phyloP scores from a whole-genome alignment of 768 basidiomycete genomes.

The Krasilnikovozyma curviuscula region DNA sequence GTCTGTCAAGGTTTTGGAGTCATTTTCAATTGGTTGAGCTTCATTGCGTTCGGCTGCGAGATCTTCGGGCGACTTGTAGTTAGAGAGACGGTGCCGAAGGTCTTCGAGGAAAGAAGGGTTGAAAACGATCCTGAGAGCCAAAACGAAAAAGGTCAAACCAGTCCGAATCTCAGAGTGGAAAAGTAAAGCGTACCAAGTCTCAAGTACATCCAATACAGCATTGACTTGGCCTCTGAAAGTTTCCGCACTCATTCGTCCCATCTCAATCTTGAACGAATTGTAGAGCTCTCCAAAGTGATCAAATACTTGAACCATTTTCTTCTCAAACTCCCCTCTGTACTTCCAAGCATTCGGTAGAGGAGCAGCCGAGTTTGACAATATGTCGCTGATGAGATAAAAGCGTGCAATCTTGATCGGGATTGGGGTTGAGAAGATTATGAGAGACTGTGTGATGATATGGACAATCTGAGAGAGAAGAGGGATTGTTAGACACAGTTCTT shows the following conservation, averaged over 20 bases:
- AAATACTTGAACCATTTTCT: constrained; percentile 76
- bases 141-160: neutral
- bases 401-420: constrained; percentile 95
- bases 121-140: constrained; percentile 53
- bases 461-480: constrained; percentile 39
- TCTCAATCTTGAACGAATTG: constrained; percentile 52
- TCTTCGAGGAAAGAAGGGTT: constrained; percentile 63
- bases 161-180: neutral
- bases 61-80: constrained; percentile 15
- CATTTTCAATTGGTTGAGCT: neutral
- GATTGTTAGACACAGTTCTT: neutral
- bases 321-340: constrained; percentile 84
- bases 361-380: constrained; percentile 68
- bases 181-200: constrained; percentile 44
- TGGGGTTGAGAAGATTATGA: constrained; percentile 75
- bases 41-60: neutral
- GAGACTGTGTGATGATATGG: constrained; percentile 72
- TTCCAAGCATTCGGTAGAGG: constrained; percentile 40
- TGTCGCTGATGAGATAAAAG: constrained; percentile 88
- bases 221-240: constrained; percentile 86
- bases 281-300: constrained; percentile 88
- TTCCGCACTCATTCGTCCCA: constrained; percentile 87
- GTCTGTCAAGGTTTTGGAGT: neutral
- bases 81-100: constrained; percentile 51
- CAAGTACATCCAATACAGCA: constrained; percentile 83